phyloP scores from a whole-genome alignment of 2,329 filamentous ascomycete genomes.

The Cladophialophora carrionii region DNA sequence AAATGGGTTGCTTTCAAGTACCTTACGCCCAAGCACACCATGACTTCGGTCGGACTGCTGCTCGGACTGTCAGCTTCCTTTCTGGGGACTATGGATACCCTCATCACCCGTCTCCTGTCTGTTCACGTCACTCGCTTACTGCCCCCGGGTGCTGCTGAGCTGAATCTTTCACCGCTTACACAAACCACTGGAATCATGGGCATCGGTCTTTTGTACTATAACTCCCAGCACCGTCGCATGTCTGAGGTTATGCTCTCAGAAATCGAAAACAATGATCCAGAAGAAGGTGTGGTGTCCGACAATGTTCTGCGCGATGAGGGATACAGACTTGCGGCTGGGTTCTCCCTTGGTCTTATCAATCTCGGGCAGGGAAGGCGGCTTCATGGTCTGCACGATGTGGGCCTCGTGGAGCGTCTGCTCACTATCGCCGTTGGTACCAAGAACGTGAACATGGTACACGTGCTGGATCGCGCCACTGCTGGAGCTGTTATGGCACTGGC shows the following conservation, averaged over 20 bases:
- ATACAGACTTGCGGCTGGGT: slow-evolving; percentile 92
- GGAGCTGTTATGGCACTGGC: slow-evolving; percentile 90
- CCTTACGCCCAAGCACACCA: slow-evolving; percentile 96
- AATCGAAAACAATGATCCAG: slow-evolving; percentile 83
- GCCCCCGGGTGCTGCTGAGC: slow-evolving; percentile 85
- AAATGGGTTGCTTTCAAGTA: slow-evolving; percentile 99
- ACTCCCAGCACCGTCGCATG: slow-evolving; percentile 96
- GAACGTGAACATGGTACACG: slow-evolving; percentile 87
- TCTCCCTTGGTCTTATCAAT: slow-evolving; percentile 92
- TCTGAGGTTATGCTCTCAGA: slow-evolving; percentile 99
- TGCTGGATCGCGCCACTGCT: slow-evolving; percentile 88
- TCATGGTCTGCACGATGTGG: slow-evolving; percentile 89
- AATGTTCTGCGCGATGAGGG: slow-evolving; percentile 88
- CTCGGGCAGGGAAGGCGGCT: slow-evolving; percentile 86
- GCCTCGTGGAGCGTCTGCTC: slow-evolving; percentile 83
- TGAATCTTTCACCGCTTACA: slow-evolving; percentile 89
- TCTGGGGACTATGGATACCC: slow-evolving; percentile 93
- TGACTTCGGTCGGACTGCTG: slow-evolving; percentile 96
- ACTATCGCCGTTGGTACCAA: slow-evolving; percentile 84
- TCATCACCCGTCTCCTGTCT: slow-evolving; percentile 89
- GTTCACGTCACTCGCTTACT: slow-evolving; percentile 96
- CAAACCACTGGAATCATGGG: slow-evolving; percentile 98
- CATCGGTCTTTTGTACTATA: slow-evolving; percentile 89
- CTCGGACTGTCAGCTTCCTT: slow-evolving; percentile 91
- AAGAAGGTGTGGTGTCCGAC: slow-evolving; percentile 68